Base-by-base conservation (phyloP, 768 basidiomycete species). In the Boletus tylopilopsis region DNA sequence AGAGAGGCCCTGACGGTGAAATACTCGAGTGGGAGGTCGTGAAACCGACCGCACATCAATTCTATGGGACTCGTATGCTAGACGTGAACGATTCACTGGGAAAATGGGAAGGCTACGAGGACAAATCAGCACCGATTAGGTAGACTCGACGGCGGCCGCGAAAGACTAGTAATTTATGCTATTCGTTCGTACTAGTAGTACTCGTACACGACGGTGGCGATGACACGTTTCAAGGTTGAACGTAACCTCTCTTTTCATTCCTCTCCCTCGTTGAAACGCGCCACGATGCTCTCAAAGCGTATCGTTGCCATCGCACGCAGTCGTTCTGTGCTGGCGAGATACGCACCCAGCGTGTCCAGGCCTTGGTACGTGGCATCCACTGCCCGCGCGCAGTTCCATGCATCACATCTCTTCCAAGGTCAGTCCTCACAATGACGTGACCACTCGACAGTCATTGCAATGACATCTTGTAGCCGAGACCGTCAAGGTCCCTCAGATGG, bases 401-500 rank as follows among this genome's bases (percentile, higher is more conserved):
- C 84, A 4, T 81, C 85, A 47, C 76, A 73, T 58, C 76, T 88
- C 47, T 63, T 90, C 58, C 76, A 85, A 72, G 87, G 87, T 88
- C 49, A 46, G 76, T 68, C 44, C 34, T 42, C n/a, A n/a, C n/a
- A n/a, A 48, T 51, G 52, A 62, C 58, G 54, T 58, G 59, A 54
- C n/a, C n/a, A n/a, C n/a, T n/a, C n/a, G n/a, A n/a, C n/a, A n/a
- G n/a, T n/a, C n/a, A n/a, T n/a, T 11, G 9, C 25, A 21, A 50
- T 43, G n/a, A 47, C 40, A 42, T 25, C 47, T 46, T 57, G n/a
- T 54, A 88, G 87, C 84, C 49, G 88, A 94, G 72, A 91, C 86
- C 47, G 80, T 97, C 56, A 92, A 95, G 73, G 94, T 97, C 33
- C 94, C 94, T 16, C 89, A 93, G 69, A 95, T 97, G 92, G 91